Base-by-base conservation (phyloP, 805 yeast genomes). In the Ogataea kodamae region DNA sequence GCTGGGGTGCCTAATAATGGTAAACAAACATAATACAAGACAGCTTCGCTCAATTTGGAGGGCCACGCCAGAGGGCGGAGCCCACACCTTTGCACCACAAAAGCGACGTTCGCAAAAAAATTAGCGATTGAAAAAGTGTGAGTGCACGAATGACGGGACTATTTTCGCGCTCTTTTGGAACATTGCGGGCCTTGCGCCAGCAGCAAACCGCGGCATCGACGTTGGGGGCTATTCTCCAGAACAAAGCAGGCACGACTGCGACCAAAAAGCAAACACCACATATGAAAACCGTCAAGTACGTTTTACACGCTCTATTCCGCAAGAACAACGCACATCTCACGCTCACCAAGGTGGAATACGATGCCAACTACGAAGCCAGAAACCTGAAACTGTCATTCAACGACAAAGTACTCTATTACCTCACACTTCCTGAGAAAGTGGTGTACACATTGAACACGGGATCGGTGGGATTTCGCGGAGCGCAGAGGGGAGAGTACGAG, bases 401-500 rank as follows among this genome's bases (percentile, higher is more conserved):
- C 57, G 78, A 87, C 42, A 67, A 85, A 61, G 82, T 84, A 31
- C 67, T 87, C 30, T 83, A 87, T 56, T 81, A 81, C 62, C 65
- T 86, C 48, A 77, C 81, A 42, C 73, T 89, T 30, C 92, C 88
- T 16, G 90, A 89, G 60, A 81, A 76, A 43, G 78, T 81, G 18
- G 70, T 74, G 44, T 55, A 81, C 27, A 74, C 81, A 14, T 64
- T 85, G 31, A 74, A 86, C 6, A 81, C 96, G 0, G 98, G 98
- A 32, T 76, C 74, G 54, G 67, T 87, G 32, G 98, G 97, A 3
- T 90, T 88, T 68, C 74, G 87, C 52, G 87, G 88, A 52, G 76
- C 92, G 11, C 87, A 87, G 37, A 78, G 96, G 61, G 86, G 94
- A 30, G 95, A 87, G 59, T 86, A 85, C 53, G 98, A 90, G 62